Conservation (phyloP, 257 asterid genomes). For the Linderniella brevidens region DNA sequence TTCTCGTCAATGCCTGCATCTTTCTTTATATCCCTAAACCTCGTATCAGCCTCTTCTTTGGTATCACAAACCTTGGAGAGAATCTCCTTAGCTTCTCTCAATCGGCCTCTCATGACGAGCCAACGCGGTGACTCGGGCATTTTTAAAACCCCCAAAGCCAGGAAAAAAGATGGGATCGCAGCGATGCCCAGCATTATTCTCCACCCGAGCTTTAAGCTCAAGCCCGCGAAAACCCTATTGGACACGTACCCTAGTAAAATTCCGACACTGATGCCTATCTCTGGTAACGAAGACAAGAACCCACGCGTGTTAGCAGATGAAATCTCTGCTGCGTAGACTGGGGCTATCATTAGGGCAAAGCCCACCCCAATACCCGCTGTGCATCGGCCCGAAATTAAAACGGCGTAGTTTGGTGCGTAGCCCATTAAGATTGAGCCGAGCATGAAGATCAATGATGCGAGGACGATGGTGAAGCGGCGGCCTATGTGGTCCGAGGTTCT, state of each 20-base stretch:
- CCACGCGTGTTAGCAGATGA: constrained; percentile 57
- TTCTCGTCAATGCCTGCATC: constrained; percentile 34
- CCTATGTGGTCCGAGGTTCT: constrained; percentile 57
- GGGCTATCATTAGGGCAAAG: constrained; percentile 78
- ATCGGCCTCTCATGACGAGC: constrained; percentile 40
- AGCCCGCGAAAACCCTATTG: constrained; percentile 22
- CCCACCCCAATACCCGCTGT: constrained; percentile 69
- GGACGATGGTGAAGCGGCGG: constrained; percentile 35
- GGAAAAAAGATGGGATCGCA: constrained; percentile 36
- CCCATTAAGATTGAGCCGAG: constrained; percentile 62
- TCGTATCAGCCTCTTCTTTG: constrained; percentile 29
- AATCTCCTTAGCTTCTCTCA: constrained; percentile 38
- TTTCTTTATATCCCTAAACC: constrained; percentile 30
- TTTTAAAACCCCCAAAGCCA: constrained; percentile 32
- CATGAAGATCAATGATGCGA: constrained; percentile 46
- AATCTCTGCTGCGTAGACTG: constrained; percentile 65
- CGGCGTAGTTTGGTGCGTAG: constrained; percentile 33
- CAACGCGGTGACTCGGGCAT: constrained; percentile 89
- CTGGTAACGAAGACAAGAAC: constrained; percentile 47
- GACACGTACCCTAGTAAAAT: constrained; percentile 51
- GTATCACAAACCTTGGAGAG: constrained; percentile 28
- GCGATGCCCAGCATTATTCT: constrained; percentile 68
- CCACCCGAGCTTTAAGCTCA: constrained; percentile 37
- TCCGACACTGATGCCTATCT: constrained; percentile 51
- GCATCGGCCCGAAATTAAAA: constrained; percentile 40